A percentile compares a stretch with the other conserved stretches of the same genome.
Conservation (phyloP, 257 asterid genomes). For the Solanum chiquidenum region DNA sequence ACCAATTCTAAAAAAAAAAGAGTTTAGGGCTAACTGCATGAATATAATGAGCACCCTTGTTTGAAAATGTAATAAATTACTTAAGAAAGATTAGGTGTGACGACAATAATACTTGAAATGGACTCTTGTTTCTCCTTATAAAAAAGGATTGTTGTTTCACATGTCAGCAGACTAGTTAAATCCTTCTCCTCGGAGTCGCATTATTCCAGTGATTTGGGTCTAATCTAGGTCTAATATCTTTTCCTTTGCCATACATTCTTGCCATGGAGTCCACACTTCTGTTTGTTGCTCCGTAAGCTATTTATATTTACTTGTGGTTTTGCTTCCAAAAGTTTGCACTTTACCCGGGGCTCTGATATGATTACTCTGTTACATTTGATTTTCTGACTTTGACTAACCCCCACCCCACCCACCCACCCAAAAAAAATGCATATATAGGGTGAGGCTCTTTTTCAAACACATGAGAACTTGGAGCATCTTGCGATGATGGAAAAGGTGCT, state of each 20-base stretch:
- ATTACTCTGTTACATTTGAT: neutral
- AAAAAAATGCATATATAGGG: slow-evolving; percentile 36
- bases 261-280: neutral
- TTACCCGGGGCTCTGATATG: neutral
- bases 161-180: neutral
- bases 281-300: neutral
- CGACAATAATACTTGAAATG: neutral
- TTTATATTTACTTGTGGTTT: neutral
- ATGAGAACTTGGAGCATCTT: slow-evolving; percentile 89
- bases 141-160: neutral
- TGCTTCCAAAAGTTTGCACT: neutral
- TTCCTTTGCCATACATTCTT: neutral
- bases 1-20: too few relatives aligned
- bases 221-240: neutral
- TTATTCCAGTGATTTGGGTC: neutral
- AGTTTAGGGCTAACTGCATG: neutral
- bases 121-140: neutral
- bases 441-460: slow-evolving; percentile 83
- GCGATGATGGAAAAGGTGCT: slow-evolving; percentile 98
- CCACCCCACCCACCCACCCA: neutral
- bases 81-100: neutral
- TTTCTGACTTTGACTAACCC: neutral
- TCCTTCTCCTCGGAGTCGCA: neutral
- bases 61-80: neutral
- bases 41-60: neutral